phyloP scores from a whole-genome alignment of 163 green algal genomes.

The Coccomyxa subellipsoidea region DNA sequence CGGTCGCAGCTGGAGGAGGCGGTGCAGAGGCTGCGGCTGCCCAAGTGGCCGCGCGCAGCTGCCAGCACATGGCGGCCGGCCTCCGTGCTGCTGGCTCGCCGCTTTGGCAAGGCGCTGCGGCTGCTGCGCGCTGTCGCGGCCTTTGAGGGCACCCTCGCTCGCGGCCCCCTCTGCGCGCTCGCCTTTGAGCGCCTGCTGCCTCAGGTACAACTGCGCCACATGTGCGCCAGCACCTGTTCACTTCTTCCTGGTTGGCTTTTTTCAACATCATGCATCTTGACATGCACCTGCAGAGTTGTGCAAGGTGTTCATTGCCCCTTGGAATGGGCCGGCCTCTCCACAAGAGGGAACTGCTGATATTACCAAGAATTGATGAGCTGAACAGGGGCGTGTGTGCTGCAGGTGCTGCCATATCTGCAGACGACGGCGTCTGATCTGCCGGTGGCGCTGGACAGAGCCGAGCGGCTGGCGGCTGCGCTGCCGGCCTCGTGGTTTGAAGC shows the following conservation, averaged over 20 bases:
- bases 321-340: too few species aligned
- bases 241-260: background rate
- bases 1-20: slow-evolving; percentile 38
- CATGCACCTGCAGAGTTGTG: background rate
- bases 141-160: slow-evolving; percentile 59
- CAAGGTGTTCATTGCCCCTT: too few species aligned
- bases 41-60: slow-evolving; percentile 54
- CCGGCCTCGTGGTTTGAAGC: background rate
- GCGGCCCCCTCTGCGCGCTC: slow-evolving; percentile 25
- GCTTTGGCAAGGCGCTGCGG: slow-evolving; percentile 54
- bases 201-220: slow-evolving; percentile 14
- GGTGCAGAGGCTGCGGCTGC: slow-evolving; percentile 29
- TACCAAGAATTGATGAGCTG: background rate
- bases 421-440: slow-evolving; percentile 17
- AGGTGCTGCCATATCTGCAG: slow-evolving; percentile 33
- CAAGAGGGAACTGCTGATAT: too few species aligned
- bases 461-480: slow-evolving; percentile 7
- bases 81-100: slow-evolving; percentile 38
- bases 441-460: slow-evolving; percentile 35
- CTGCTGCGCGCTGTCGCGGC: slow-evolving; percentile 45
- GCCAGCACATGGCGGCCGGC: slow-evolving; percentile 37
- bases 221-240: background rate
- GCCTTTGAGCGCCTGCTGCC: slow-evolving; percentile 41
- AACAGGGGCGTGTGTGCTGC: background rate
- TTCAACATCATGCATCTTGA: background rate